Conservation (phyloP, 306 rosid species). For the Nissolia schottii region DNA sequence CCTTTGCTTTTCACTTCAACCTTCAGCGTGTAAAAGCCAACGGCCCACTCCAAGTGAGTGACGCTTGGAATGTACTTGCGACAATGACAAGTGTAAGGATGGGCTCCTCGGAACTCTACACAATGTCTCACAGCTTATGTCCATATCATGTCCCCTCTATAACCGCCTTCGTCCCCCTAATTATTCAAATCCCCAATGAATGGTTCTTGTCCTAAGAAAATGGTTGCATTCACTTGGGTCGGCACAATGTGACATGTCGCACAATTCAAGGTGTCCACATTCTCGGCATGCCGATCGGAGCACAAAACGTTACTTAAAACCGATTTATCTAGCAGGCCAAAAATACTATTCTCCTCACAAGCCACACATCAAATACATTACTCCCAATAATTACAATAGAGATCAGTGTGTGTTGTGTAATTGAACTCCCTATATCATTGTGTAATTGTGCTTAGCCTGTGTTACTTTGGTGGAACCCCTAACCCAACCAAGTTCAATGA, state of each 20-base stretch:
- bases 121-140: conserved; percentile 19
- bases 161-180: background rate
- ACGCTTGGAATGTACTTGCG: conserved; percentile 12
- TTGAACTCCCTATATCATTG: too few species aligned
- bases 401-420: too few species aligned
- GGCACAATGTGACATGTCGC: conserved; percentile 23
- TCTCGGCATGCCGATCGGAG: background rate
- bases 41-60: conserved; percentile 36
- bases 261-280: conserved; percentile 5
- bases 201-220: conserved; percentile 15
- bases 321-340: conserved; percentile 6
- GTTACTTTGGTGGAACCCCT: background rate
- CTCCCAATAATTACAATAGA: too few species aligned
- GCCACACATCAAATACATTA: too few species aligned
- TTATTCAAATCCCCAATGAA: conserved; percentile 4
- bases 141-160: conserved; percentile 15
- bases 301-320: background rate
- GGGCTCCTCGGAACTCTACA: conserved; percentile 20
- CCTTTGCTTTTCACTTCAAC: too few species aligned
- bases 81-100: conserved; percentile 29
- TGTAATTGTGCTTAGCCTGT: background rate
- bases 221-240: background rate
- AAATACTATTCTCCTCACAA: too few species aligned
- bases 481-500: background rate
- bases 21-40: background rate